These are phyloP conservation scores for Epichloe amarillans DNA, from an alignment of 2,329 filamentous ascomycete genomes.

Conservation along the genomic window DNA sequence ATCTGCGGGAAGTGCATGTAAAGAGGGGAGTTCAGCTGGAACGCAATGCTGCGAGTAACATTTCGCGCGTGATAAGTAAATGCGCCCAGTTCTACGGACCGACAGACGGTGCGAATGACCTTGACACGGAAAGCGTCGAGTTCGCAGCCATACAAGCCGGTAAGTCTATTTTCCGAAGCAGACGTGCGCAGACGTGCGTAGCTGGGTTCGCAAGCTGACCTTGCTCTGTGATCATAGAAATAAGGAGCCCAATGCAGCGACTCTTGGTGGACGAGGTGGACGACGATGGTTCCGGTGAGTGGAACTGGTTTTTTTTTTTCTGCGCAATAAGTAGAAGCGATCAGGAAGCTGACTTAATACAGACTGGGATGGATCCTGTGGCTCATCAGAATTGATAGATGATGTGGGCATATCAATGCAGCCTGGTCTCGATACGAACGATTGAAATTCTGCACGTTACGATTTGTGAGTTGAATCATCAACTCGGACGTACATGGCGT, in stretches of 20 bases:
- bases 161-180: conserved; percentile 9
- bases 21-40: conserved; percentile 27
- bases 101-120: conserved; percentile 18
- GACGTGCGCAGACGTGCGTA: not conserved
- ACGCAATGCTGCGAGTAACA: conserved; percentile 25
- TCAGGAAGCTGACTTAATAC: conserved; percentile 9
- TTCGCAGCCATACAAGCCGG: conserved; percentile 15
- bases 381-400: conserved; percentile 42
- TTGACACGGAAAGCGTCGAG: conserved; percentile 14
- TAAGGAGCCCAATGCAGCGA: conserved; percentile 35
- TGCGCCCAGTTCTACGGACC: conserved; percentile 28
- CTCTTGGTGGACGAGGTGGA: conserved; percentile 45
- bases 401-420: conserved; percentile 32
- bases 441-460: conserved; percentile 13
- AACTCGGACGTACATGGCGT: not conserved
- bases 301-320: not conserved
- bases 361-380: conserved; percentile 44
- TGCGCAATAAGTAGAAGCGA: not conserved
- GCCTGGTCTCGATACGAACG: conserved; percentile 26
- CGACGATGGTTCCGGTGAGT: conserved; percentile 43
- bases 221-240: conserved; percentile 13
- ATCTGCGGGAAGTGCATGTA: conserved; percentile 34
- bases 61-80: conserved; percentile 29
- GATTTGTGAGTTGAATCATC: conserved; percentile 2
- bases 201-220: not conserved